A percentile compares a stretch with the other conserved stretches of the same genome.
These are phyloP conservation scores for Colletotrichum endophyticum DNA, from an alignment of 2,329 filamentous ascomycete species.

Conservation along the genomic window DNA sequence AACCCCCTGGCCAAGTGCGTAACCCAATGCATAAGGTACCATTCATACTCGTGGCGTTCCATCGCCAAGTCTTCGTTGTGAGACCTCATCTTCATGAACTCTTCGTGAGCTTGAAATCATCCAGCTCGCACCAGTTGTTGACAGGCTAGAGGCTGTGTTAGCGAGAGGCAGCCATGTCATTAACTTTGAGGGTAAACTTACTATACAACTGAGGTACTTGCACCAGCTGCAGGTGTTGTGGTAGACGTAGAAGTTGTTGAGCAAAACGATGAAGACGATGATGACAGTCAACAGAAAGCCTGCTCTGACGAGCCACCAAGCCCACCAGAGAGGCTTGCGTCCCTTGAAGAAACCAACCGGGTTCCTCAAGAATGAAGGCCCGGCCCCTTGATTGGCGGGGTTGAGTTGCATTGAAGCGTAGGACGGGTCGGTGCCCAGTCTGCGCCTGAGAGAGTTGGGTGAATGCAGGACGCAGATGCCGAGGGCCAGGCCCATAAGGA, in stretches of 20 bases:
- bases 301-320: conserved; percentile 89
- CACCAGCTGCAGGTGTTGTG: conserved; percentile 85
- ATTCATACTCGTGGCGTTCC: neutral
- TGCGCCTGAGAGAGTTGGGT: conserved; percentile 77
- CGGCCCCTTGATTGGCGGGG: conserved; percentile 46
- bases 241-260: conserved; percentile 90
- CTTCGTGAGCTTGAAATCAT: conserved; percentile 27
- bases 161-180: neutral
- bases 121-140: conserved; percentile 70
- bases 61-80: neutral
- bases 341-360: conserved; percentile 87
- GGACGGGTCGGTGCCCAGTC: conserved; percentile 71
- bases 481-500: conserved; percentile 87
- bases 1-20: neutral
- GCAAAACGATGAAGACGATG: conserved; percentile 82
- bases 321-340: conserved; percentile 94
- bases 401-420: conserved; percentile 71
- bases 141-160: conserved; percentile 54
- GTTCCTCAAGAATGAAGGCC: conserved; percentile 62
- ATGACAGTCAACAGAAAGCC: conserved; percentile 81
- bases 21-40: neutral
- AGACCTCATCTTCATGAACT: neutral
- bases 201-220: conserved; percentile 91
- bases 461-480: conserved; percentile 90
- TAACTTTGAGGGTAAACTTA: conserved; percentile 54